Evolutionary conservation across 495 filamentous ascomycete genomes (phyloP).

Genomic region (Tuber borchii): DNA sequence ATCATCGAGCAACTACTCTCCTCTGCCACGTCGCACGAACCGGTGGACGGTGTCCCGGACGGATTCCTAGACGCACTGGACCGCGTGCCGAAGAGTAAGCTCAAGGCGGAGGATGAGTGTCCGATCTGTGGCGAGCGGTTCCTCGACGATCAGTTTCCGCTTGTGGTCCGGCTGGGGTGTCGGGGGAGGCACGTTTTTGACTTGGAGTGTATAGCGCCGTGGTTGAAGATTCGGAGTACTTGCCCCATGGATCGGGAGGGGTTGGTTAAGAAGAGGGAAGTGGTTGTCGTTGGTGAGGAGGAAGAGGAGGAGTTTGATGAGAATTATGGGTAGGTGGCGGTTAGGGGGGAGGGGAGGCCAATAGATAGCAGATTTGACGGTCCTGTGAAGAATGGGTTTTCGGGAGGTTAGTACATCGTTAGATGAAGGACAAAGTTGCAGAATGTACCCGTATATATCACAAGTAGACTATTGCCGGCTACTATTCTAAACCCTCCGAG

Average conservation of each 20-base stretch:
- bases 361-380: not conserved
- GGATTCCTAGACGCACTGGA: constrained; percentile 76
- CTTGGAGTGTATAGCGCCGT: constrained; percentile 88
- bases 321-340: constrained; percentile 57
- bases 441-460: not conserved
- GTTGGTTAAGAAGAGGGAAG: constrained; percentile 65
- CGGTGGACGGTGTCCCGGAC: constrained; percentile 70
- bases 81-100: constrained; percentile 61
- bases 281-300: constrained; percentile 50
- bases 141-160: constrained; percentile 64
- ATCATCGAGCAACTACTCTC: constrained; percentile 59
- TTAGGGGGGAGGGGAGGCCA: not conserved
- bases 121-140: constrained; percentile 82
- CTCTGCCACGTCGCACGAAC: constrained; percentile 58
- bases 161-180: constrained; percentile 85
- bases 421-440: not conserved
- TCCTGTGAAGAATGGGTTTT: not conserved
- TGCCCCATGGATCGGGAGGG: constrained; percentile 83
- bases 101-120: constrained; percentile 65
- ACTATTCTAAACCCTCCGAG: not conserved
- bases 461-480: not conserved
- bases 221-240: constrained; percentile 65
- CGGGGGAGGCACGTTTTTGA: constrained; percentile 78
- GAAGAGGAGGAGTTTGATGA: constrained; percentile 62
- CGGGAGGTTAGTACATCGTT: not conserved